Base-by-base conservation (phyloP, 192 early-diverging fungal species). In the Backusella westeae region DNA sequence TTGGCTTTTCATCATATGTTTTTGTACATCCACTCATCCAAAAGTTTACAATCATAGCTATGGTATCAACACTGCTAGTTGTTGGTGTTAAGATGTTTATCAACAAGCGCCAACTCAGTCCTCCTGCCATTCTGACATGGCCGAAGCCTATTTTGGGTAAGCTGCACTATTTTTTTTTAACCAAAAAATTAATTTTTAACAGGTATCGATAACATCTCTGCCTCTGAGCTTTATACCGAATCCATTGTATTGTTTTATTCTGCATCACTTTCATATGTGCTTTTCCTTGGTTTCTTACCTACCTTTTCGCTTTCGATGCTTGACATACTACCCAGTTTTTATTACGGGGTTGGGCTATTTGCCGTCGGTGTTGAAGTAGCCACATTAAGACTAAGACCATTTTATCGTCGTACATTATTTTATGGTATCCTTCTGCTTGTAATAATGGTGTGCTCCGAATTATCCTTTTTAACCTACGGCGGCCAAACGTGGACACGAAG, bases 161-260 rank as follows among this genome's bases (percentile, higher is more conserved):
- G 66, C 9, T 35, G 29, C 4, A 17, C 8, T 67, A 6, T 67
- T 41, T 69, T 39, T 67, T 69, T 69, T 39, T 36, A 49, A n/a
- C 19, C 19, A 49, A 49, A 49, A 32, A 49, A 49, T 39, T 69
- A 35, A 17, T 38, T 34, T 36, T 68, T 15, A 59, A 23, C 12
- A 69, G 68, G 68, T 15, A 41, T 69, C n/a, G 23, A 38, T 23
- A 23, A 2, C 4, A 41, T 63, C 56, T 63, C 38, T 41, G 68
- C n/a, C 21, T 39, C 19, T 21, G 68, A 69, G 21, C 23, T 74
- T 35, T 56, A 74, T 41, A 63, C 32, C 14, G 14, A 59, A 21
- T 75, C 74, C n/a, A 38, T 67, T 44, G n/a, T 32, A 26, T 75
- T 46, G 8, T 67, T 75, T 75, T 66, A 46, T n/a, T 44, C 74